phyloP scores from a whole-genome alignment of 306 rosid species.

The Prunus fruticosa region DNA sequence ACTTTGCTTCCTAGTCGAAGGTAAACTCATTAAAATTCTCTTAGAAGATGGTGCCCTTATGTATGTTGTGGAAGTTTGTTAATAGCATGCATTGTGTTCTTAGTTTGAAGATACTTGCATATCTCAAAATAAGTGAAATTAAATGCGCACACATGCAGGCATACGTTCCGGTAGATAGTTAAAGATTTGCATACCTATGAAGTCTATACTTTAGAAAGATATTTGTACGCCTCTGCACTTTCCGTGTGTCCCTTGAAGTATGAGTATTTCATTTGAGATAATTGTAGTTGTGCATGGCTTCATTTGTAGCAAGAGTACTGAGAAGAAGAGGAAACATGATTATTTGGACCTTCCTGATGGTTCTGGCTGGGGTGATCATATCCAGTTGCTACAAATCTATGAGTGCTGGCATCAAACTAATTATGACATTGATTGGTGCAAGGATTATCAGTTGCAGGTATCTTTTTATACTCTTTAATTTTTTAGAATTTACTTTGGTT shows the following conservation, averaged over 20 bases:
- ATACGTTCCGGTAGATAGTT: background rate
- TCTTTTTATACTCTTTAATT: slow-evolving; percentile 6
- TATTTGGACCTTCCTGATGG: slow-evolving; percentile 80
- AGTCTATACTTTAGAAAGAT: background rate
- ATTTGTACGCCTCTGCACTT: background rate
- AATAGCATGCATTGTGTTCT: background rate
- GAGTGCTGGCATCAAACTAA: slow-evolving; percentile 73
- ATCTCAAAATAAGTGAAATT: background rate
- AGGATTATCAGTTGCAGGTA: slow-evolving; percentile 82
- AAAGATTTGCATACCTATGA: background rate
- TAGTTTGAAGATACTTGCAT: background rate
- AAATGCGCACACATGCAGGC: background rate
- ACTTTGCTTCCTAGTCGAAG: slow-evolving; percentile 79
- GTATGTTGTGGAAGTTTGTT: slow-evolving; percentile 1
- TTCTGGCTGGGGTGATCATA: slow-evolving; percentile 92
- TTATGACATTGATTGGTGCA: slow-evolving; percentile 82
- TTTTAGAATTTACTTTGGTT: too few species aligned
- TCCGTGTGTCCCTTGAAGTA: slow-evolving; percentile 1
- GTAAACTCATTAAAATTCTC: slow-evolving; percentile 31
- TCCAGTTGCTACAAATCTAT: slow-evolving; percentile 82
- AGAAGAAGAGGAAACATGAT: slow-evolving; percentile 76
- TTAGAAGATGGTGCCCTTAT: background rate
- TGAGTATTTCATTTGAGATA: background rate
- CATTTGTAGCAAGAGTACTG: slow-evolving; percentile 55
- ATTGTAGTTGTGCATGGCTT: slow-evolving; percentile 17